Base-by-base conservation (phyloP, 129 eudicot species). In the Flaveria bidentis region DNA sequence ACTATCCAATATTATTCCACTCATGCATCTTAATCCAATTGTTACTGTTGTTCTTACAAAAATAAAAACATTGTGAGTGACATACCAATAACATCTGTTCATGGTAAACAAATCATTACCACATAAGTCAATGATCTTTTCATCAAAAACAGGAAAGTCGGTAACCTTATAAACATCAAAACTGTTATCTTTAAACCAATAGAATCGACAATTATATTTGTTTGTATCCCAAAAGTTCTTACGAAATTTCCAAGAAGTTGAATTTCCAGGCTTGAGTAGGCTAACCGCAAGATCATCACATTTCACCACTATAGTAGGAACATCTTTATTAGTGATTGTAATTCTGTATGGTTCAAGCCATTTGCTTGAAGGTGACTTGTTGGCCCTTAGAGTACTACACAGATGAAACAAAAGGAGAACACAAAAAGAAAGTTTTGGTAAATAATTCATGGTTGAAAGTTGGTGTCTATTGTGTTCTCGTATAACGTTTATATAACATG, bases 261-360 rank as follows among this genome's bases (percentile, higher is more conserved):
- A 44, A 46, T 61, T 45, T 9, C 71, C 33, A 5, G 79, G 79
- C 28, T 0, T 46, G 2, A 61, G 25, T 26, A 28, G 0, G 10
- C 18, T 39, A 8, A 30, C 71, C 16, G 17, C 61, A 15, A 23
- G 60, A 23, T 61, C 49, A 15, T 74, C 71, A 9, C 78, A 74
- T 14, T 25, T 13, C 16, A 46, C 33, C 17, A 62, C 28, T 8
- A 75, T 3, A 0, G 16, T 1, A 45, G 71, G 71, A 45, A 63
- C 60, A n/a, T 47, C 47, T 44, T 5, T 12, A 28, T 75, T 47
- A 25, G 62, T 45, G 20, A 75, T 62, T 42, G 60, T 44, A 18
- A 75, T 9, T 62, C 72, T 47, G 46, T 62, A 75, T 26, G 72
- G 63, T 75, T 75, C 60, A 23, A 75, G 49, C 79, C 72, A 75